phyloP scores from a whole-genome alignment of 176 grass and related monocot genomes.

The Panicum miliaceum region DNA sequence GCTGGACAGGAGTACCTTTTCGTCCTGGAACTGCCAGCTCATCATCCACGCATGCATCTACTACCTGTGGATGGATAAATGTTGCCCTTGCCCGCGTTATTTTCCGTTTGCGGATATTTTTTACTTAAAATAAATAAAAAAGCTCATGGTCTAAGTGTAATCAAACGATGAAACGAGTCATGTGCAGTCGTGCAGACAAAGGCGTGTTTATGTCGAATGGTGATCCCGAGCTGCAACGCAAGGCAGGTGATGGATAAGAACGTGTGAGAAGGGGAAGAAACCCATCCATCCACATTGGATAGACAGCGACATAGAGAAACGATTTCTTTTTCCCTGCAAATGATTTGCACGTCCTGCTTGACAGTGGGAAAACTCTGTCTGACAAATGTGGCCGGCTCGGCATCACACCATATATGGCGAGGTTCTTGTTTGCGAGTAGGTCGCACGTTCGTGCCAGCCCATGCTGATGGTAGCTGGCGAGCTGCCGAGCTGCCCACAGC shows the following conservation, averaged over 20 bases:
- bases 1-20: neutral
- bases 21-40: neutral
- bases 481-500: too few relatives aligned
- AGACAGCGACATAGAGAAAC: neutral
- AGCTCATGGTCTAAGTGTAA: too few relatives aligned
- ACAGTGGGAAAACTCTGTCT: neutral
- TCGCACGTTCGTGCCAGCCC: neutral
- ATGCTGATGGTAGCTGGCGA: neutral
- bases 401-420: neutral
- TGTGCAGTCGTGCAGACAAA: neutral
- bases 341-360: conserved; percentile 12
- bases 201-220: neutral
- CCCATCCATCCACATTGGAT: neutral
- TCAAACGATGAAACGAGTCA: too few relatives aligned
- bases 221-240: neutral
- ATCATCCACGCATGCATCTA: neutral
- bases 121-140: too few relatives aligned
- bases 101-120: neutral
- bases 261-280: neutral
- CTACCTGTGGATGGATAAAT: neutral
- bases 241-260: neutral
- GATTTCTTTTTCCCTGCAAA: neutral
- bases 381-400: neutral
- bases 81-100: neutral
- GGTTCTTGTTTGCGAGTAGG: neutral